phyloP scores from a whole-genome alignment of 2,329 filamentous ascomycete genomes.

The Penicillium sumatraense region DNA sequence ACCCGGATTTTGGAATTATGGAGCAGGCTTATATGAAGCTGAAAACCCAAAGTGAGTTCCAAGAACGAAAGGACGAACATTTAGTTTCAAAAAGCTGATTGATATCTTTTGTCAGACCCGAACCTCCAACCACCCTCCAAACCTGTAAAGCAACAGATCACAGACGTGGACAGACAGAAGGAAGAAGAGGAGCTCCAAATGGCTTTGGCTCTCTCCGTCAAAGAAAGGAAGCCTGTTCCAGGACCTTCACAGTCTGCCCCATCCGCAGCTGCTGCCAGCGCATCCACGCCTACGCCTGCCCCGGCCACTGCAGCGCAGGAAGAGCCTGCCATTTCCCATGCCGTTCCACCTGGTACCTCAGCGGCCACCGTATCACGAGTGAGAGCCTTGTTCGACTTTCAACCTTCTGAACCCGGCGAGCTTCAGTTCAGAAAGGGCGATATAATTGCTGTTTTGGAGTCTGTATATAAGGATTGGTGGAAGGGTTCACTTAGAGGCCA shows the following conservation, averaged over 20 bases:
- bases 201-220: conserved; percentile 88
- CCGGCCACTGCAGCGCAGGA: conserved; percentile 37
- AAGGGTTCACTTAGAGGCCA: conserved; percentile 92
- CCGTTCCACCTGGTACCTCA: conserved; percentile 80
- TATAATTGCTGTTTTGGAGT: conserved; percentile 95
- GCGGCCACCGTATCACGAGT: conserved; percentile 96
- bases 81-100: too few species aligned
- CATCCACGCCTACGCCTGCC: conserved; percentile 25
- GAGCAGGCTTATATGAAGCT: conserved; percentile 89
- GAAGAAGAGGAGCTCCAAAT: conserved; percentile 98
- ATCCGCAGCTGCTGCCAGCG: conserved; percentile 12
- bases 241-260: conserved; percentile 29
- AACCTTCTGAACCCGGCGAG: conserved; percentile 90
- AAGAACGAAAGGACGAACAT: not conserved
- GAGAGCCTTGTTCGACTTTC: conserved; percentile 91
- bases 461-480: conserved; percentile 99
- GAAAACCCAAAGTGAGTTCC: conserved; percentile 66
- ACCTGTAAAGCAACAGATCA: conserved; percentile 89
- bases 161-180: conserved; percentile 85
- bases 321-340: conserved; percentile 55
- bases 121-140: conserved; percentile 90
- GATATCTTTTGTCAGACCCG: conserved; percentile 70
- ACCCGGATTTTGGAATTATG: conserved; percentile 96
- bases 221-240: conserved; percentile 69
- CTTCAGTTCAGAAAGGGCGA: conserved; percentile 96